Evolutionary conservation across 495 filamentous ascomycete genomes (phyloP), one percentile per base, ranked within the genome.

Genomic region (Penicillium pulvis): DNA sequence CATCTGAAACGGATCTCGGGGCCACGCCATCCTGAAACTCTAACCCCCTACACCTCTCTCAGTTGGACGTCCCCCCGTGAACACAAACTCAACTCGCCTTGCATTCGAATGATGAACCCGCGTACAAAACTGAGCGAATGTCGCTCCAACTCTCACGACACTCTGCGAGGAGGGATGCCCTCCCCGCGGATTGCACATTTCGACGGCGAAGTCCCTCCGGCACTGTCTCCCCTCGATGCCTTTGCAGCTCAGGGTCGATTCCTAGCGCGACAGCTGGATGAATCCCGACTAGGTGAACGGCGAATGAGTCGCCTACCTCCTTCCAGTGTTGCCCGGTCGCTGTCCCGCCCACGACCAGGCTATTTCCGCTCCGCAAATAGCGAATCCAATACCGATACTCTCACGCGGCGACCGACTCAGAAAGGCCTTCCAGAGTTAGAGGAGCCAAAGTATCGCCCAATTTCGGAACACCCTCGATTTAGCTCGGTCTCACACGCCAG

Each of bases 151-250:
- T 89, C 87, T 23, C 82, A 85, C 55, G 79, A 83, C 17, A 83
- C 85, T 20, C 69, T 83, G 44, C 71, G 71, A 26, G 69, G 64
- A 39, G 74, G 83, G 11, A 73, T 88, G 6, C 79, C 80, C 52
- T 91, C 89, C 4, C 88, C 90, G 43, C 85, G 89, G 52, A 76
- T 93, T 59, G 71, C 76, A 58, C 90, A 93, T 68, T 80, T 87
- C 53, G 87, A 89, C 50, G 94, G 93, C 49, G 94, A 97, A 64
- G 81, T 92, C 10, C 93, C 94, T 33, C 94, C 94, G 16, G 88
- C 92, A 31, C 83, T 97, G 49, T 98, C 94, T 2, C 94, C 94
- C 16, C 84, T 98, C 47, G 94, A 98, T 80, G 93, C 94, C 41
- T 91, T 98, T 60, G 92, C 91, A 17, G 82, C 90, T 57, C 93